phyloP scores from a whole-genome alignment of 2,329 filamentous ascomycete species.

The Penicillium sp. region DNA sequence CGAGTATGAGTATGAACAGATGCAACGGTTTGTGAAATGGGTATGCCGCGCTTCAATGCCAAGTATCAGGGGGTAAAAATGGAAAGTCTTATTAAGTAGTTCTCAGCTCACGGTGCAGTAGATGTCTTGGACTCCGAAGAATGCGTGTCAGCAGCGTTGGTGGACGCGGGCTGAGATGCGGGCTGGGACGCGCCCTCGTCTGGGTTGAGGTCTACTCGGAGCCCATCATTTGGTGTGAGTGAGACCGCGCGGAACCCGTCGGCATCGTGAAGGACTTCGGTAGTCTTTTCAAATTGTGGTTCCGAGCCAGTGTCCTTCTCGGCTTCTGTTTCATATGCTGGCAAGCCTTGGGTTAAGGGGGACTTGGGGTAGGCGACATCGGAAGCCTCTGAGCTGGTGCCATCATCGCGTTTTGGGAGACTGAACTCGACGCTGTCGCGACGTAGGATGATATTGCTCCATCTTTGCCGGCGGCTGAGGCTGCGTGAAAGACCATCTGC shows the following conservation, averaged over 20 bases:
- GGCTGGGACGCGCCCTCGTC: background rate
- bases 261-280: conserved; percentile 3
- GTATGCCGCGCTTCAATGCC: conserved; percentile 11
- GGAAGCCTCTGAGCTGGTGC: conserved; percentile 15
- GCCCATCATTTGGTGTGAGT: conserved; percentile 14
- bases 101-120: conserved; percentile 1
- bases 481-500: conserved; percentile 28
- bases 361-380: conserved; percentile 30
- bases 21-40: conserved; percentile 1
- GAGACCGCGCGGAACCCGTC: conserved; percentile 20
- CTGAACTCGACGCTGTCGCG: conserved; percentile 32
- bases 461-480: conserved; percentile 34
- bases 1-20: conserved; percentile 4
- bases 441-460: conserved; percentile 36
- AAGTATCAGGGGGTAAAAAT: background rate
- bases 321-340: conserved; percentile 17
- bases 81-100: background rate
- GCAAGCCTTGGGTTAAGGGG: conserved; percentile 30
- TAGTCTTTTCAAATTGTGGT: background rate
- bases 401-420: conserved; percentile 15
- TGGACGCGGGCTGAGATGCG: background rate
- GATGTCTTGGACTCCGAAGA: background rate
- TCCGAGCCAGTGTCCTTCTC: background rate
- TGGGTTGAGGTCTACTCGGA: conserved; percentile 10
- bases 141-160: background rate